Evolutionary conservation across 768 basidiomycete genomes (phyloP), one percentile per base, ranked within the genome.

Genomic region (Boletus patriciae): DNA sequence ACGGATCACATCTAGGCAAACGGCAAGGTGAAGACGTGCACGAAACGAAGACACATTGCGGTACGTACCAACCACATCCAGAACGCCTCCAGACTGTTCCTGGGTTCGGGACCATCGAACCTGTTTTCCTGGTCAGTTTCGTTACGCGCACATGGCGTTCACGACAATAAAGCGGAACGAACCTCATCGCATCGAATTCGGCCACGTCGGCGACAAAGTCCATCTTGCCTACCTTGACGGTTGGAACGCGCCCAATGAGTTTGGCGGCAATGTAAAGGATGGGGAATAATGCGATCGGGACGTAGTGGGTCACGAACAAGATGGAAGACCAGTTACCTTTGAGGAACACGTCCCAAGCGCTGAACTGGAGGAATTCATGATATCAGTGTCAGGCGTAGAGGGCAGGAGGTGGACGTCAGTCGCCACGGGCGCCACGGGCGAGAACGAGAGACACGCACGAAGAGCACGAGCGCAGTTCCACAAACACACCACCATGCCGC

Each of bases 211-310:
- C 50, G 5, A 56, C 51, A 46, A 71, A 71, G 41, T 71, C 71
- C 70, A 71, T 73, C n/a, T 63, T 58, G 5, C 27, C n/a, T 1
- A 57, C 27, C 2, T 36, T 55, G 19, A 66, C 15, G 3, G 41
- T 0, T 3, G 50, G 57, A 1, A 38, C 55, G 40, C 60, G 58
- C 61, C 50, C 65, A 45, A 52, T 1, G 11, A 62, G 3, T 43
- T 61, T 72, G 44, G 64, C 62, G 21, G 53, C 67, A 15, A 77
- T 3, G 66, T 77, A 84, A 10, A 84, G 59, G 41, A 80, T 40
- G 15, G 80, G 80, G 74, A 83, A 81, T 50, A 79, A 62, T 40
- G 63, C 62, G 54, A 79, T 59, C 11, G 78, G 75, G 31, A 77
- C 42, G 53, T 80, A 79, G 64, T 74, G 69, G 8, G 78, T 78